Base-by-base conservation (phyloP, 805 yeast genomes). In the Saccharomycopsis vini region DNA sequence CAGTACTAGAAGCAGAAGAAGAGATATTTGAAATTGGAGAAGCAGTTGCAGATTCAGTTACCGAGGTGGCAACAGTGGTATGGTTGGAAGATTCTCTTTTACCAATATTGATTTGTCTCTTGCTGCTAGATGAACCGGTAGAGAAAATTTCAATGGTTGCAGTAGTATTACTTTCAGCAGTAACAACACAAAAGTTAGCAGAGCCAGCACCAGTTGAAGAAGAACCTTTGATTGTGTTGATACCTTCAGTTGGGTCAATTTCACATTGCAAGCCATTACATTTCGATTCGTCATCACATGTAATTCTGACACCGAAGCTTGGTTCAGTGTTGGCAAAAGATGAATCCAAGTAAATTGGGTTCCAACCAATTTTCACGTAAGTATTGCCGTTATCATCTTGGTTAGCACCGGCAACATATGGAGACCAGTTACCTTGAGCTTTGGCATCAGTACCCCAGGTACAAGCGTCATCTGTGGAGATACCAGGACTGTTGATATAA, bases 371-470 rank as follows among this genome's bases (percentile, higher is more conserved):
- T 64, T 85, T 88, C 52, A 84, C 85, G 59, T 53, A 87, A 3
- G 95, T 87, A 59, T 74, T 73, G 26, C 85, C 81, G 47, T 57
- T 63, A 49, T 61, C 62, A 60, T 85, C 95, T 69, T 75, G 75
- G 67, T 87, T 87, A 49, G 89, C 86, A 51, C 96, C 96, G 13
- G 92, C 94, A 51, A 88, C 95, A 54, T 85, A 87, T 22, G 95
- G 95, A 13, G 95, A 65, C 95, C 95, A 88, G 72, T 87, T 87
- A 46, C 96, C 96, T 52, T 68, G 67, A 15, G 92, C 80, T 47
- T 81, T 66, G 39, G 67, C 62, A 24, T 69, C 69, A 15, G 81
- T 62, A 3, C 95, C 95, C 95, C 96, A 87, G 51, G 73, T 72
- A 62, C 95, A 86, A 29, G 81, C 95, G 34, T 86, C 90, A 7